Base-by-base conservation (phyloP, 495 filamentous ascomycete genomes). In the Evansstolkia leycettana region DNA sequence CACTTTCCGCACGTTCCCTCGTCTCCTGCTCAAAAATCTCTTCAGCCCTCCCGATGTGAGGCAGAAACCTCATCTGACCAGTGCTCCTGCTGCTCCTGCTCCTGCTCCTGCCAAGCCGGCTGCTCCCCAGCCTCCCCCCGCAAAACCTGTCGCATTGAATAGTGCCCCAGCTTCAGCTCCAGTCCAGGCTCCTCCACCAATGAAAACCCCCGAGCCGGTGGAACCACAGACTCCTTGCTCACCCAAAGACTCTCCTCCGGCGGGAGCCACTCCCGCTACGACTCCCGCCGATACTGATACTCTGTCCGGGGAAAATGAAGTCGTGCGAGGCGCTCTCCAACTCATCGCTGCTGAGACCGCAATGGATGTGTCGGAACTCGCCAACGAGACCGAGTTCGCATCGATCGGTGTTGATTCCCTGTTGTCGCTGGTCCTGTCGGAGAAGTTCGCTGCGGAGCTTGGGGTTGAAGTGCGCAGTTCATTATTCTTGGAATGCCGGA, bases 381-480 rank as follows among this genome's bases (percentile, higher is more conserved):
- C 43, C 3, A 47, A 58, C 32, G 47, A 57, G 17, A 38, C 42
- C 1, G 43, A 13, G 1, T 54, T 65, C 36, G 45, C 51, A 3
- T 51, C 58, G 20, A 28, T 68, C 20, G 65, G 66, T 1, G 42
- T 70, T 5, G 65, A 69, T 36, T 56, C 51, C 9, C 52, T 69
- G 5, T 40, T 72, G 45, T 55, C 48, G 0, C 48, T 72, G 5
- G 58, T 57, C 14, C 37, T 62, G 17, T 42, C 62, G 2, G 50
- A 58, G 26, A 60, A 58, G 31, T 55, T 57, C 33, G 30, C 27
- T 2, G 32, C 7, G 0, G 46, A 58, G 38, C 50, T 71, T 12
- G 46, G 40, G 1, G 24, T 69, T 8, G 47, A 55, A 0, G 37
- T 73, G 7, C 34, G 43, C 7, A 43, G 51, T 7, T 44, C 42